Conservation (phyloP, 2,329 filamentous ascomycete genomes). For the Zarea fungicola region DNA sequence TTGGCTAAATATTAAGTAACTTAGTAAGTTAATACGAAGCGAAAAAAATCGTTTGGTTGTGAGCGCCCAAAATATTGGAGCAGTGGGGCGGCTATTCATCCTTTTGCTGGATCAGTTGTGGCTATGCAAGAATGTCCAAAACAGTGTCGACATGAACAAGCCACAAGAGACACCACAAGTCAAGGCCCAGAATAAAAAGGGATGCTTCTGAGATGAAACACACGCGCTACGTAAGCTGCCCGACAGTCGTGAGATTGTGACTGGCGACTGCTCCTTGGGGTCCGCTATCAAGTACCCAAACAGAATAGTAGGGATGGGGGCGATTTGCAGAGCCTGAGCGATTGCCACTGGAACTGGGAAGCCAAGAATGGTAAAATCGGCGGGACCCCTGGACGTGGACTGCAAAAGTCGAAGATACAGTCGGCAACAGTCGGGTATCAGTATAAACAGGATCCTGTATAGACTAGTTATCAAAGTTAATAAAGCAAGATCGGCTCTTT, state of each 20-base stretch:
- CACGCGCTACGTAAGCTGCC: not conserved
- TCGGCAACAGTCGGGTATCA: not conserved
- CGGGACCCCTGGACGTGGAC: not conserved
- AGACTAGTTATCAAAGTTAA: not conserved
- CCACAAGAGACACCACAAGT: not conserved
- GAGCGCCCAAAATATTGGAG: not conserved
- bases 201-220: slow-evolving; percentile 8
- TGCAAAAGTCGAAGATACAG: not conserved
- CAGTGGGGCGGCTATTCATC: not conserved
- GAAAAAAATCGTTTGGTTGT: no score
- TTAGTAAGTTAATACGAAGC: no score
- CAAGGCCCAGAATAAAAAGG: not conserved
- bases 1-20: no score
- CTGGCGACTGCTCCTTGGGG: not conserved
- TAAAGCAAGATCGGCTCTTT: slow-evolving; percentile 1
- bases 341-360: not conserved
- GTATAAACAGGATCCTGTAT: not conserved
- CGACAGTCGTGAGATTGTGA: slow-evolving; percentile 1
- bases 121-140: slow-evolving; percentile 10
- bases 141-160: not conserved
- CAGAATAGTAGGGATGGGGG: not conserved
- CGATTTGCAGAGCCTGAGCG: no score
- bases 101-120: not conserved
- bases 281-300: not conserved
- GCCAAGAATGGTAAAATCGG: not conserved